Percentiles rank a stretch among this genome's conserved stretches.
Evolutionary conservation across 2,329 filamentous ascomycete genomes (phyloP).

Genomic region (Beauveria sp.): DNA sequence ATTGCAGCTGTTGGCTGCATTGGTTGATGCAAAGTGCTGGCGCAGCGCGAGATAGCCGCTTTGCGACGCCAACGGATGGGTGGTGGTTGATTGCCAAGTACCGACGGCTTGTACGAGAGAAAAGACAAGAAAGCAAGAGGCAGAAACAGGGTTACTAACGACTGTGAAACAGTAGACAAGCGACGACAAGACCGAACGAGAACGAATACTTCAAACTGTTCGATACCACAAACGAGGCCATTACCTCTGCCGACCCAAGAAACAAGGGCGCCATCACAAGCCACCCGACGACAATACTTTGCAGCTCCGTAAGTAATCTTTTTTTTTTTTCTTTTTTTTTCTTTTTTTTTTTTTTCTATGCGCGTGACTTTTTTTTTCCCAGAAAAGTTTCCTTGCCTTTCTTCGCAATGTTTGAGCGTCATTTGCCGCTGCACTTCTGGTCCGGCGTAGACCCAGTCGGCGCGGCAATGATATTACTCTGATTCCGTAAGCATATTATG

Average conservation of each 20-base stretch:
- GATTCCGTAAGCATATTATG: slow-evolving; percentile 10
- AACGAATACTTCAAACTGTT: neutral
- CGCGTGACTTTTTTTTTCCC: neutral
- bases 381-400: neutral
- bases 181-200: neutral
- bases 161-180: neutral
- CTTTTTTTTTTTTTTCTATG: neutral
- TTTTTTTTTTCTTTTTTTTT: neutral
- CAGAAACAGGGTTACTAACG: neutral
- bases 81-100: neutral
- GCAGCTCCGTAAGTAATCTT: neutral
- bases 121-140: neutral
- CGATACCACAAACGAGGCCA: neutral
- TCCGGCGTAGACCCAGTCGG: neutral
- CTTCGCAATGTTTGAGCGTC: neutral
- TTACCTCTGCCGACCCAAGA: neutral
- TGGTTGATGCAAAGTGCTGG: neutral
- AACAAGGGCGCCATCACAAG: neutral
- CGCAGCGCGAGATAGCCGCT: neutral
- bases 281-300: neutral
- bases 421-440: neutral
- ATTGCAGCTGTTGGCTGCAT: neutral
- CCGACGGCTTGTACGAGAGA: neutral
- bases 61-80: neutral
- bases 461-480: slow-evolving; percentile 1